Base-by-base conservation (phyloP, 305 asterid species). In the Solanum hybrid region DNA sequence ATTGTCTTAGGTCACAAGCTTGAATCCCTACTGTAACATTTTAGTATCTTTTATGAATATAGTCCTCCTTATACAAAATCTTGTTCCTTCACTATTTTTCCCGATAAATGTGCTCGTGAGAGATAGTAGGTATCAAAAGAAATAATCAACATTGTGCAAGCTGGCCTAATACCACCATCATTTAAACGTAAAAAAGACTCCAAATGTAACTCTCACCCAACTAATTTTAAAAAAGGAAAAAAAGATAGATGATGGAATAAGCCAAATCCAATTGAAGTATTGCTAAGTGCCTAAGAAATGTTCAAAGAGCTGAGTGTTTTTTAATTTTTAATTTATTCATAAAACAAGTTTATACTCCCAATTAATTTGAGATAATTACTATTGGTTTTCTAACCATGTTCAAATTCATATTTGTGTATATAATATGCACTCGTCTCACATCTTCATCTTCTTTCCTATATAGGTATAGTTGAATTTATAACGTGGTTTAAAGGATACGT, bases 201-300 rank as follows among this genome's bases (percentile, higher is more conserved):
- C 0, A 9, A 20, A 34, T 5, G 16, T 77, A 34, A 36, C 9
- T 33, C 16, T 61, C 5, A 75, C n/a, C 4, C n/a, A 14, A 8
- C 39, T 75, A 75, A 75, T 31, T 75, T 6, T 3, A 1, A 7
- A 74, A 74, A 74, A 14, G 36, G 5, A 73, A 28, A 13, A 73
- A 73, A 71, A 5, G 4, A 82, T 18, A 42, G 3, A 42, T 42
- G 34, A 18, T 24, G 16, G 42, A 51, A 46, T 46, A 31, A 86
- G 34, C 22, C 24, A 57, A 18, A 57, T 57, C 24, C 69, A 57
- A 80, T 80, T 39, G 35, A 87, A 42, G 83, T 20, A 12, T 87
- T 87, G 64, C 24, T 16, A 67, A 76, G 69, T 10, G 89, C 78
- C 71, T 24, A 24, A 26, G 83, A 87, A 87, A 87, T 87, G 82